phyloP scores from a whole-genome alignment of 306 rosid genomes.

The Canavalia ensiformis region DNA sequence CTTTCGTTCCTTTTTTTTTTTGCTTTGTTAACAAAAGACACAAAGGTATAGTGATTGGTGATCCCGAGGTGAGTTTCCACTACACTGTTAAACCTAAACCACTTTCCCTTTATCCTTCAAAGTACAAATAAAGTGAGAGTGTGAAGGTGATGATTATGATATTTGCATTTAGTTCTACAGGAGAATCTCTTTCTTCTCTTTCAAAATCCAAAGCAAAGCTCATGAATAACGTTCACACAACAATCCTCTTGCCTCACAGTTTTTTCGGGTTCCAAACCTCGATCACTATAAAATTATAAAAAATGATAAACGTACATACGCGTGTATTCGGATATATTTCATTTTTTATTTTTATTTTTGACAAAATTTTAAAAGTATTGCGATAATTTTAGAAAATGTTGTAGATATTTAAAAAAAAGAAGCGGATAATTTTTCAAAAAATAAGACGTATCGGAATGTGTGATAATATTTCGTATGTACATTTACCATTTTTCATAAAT shows the following conservation, averaged over 20 bases:
- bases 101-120: slow-evolving; percentile 38
- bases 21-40: slow-evolving; percentile 39
- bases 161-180: neutral
- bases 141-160: neutral
- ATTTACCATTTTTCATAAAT: too few species aligned
- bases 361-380: too few species aligned
- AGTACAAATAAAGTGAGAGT: slow-evolving; percentile 43
- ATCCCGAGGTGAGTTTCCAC: slow-evolving; percentile 61
- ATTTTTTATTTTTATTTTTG: too few species aligned
- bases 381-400: too few species aligned
- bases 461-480: too few species aligned
- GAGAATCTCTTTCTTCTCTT: neutral
- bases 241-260: slow-evolving; percentile 14
- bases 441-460: too few species aligned
- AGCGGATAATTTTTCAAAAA: too few species aligned
- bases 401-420: too few species aligned
- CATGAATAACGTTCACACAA: slow-evolving; percentile 26
- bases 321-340: too few species aligned
- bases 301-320: too few species aligned
- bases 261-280: neutral
- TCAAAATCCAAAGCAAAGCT: neutral
- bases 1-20: neutral
- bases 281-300: too few species aligned
- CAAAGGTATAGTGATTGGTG: slow-evolving; percentile 42
- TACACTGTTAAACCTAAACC: slow-evolving; percentile 10